Evolutionary conservation across 1,284 basidiomycete genomes (phyloP).

Genomic region (Blastosporella zonata): DNA sequence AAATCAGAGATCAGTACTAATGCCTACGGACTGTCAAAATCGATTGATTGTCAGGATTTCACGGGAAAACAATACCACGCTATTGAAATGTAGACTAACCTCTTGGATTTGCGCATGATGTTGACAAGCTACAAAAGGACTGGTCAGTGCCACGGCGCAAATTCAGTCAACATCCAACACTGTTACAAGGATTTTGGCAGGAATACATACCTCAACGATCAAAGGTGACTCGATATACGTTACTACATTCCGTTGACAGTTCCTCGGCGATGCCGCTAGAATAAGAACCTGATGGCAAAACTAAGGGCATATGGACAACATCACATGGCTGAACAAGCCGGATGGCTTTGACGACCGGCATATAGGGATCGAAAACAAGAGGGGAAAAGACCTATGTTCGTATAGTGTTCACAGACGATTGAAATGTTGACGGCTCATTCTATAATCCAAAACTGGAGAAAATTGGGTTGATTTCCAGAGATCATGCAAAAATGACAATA

Average conservation of each 20-base stretch:
- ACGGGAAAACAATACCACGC: neutral
- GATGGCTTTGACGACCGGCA: neutral
- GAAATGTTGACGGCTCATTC: neutral
- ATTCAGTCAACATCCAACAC: too few species aligned
- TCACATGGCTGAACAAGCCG: neutral
- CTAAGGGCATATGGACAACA: neutral
- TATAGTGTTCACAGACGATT: neutral
- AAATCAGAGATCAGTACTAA: neutral
- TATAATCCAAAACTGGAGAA: conserved; percentile 17
- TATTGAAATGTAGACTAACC: neutral
- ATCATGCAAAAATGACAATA: neutral
- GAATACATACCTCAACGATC: too few species aligned
- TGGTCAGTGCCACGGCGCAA: too few species aligned
- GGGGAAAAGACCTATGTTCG: neutral
- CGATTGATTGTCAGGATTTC: neutral
- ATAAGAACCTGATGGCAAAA: neutral
- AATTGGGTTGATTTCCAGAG: neutral
- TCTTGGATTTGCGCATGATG: neutral
- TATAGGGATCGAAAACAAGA: neutral
- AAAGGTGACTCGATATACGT: too few species aligned
- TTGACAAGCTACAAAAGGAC: neutral
- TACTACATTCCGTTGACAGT: too few species aligned
- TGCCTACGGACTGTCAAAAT: neutral
- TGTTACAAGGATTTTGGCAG: too few species aligned
- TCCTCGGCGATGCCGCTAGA: neutral